phyloP scores from a whole-genome alignment of 2,329 filamentous ascomycete genomes.

The Samsoniella hepiali region DNA sequence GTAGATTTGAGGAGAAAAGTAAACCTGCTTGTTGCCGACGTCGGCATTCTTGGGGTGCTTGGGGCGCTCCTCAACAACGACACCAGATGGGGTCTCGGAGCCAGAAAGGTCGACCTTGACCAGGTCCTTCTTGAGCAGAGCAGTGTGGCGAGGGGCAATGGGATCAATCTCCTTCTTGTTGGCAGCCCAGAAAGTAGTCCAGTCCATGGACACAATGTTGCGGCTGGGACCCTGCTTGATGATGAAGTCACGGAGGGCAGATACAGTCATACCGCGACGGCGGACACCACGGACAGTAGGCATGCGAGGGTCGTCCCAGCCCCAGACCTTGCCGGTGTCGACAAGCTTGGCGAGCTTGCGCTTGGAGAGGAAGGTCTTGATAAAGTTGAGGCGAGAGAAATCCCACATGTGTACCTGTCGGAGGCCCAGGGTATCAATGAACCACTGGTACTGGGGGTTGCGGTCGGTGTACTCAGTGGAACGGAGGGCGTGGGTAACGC shows the following conservation, averaged over 20 bases:
- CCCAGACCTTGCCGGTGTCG: constrained; percentile 70
- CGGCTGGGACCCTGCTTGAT: constrained; percentile 79
- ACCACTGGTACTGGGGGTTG: constrained; percentile 85
- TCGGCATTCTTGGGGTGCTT: constrained; percentile 87
- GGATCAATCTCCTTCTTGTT: constrained; percentile 86
- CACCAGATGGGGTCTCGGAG: constrained; percentile 59
- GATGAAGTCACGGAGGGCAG: constrained; percentile 78
- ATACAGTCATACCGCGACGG: constrained; percentile 73
- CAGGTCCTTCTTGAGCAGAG: constrained; percentile 65
- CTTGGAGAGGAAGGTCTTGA: constrained; percentile 79
- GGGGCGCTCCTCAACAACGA: constrained; percentile 70
- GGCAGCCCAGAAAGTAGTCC: constrained; percentile 68
- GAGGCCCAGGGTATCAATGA: constrained; percentile 69
- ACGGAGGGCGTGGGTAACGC: constrained; percentile 77
- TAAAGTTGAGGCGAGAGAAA: constrained; percentile 80
- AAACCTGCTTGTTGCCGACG: constrained; percentile 81
- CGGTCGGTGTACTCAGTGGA: constrained; percentile 87
- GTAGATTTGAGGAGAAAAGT: constrained; percentile 70
- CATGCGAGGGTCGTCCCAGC: constrained; percentile 86
- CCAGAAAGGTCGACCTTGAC: constrained; percentile 70
- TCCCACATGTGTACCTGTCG: constrained; percentile 82
- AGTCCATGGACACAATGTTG: constrained; percentile 81
- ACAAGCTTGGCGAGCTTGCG: constrained; percentile 83
- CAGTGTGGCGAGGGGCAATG: constrained; percentile 69
- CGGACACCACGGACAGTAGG: constrained; percentile 78